phyloP scores from a whole-genome alignment of 306 rosid species.

The Fragaria ananassa region DNA sequence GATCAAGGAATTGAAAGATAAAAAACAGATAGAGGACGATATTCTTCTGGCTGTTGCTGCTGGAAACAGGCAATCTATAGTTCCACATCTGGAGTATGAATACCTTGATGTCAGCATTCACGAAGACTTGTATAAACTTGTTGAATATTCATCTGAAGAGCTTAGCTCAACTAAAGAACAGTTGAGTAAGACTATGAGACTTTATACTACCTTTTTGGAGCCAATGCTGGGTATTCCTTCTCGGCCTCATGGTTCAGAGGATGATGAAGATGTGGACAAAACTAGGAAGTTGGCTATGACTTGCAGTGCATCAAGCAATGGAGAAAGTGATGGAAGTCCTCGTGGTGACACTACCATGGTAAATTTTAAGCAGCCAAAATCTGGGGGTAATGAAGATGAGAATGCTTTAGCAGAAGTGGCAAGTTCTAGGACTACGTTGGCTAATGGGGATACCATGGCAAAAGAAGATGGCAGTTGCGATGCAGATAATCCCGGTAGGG shows the following conservation, averaged over 20 bases:
- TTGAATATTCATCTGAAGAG: constrained; percentile 82
- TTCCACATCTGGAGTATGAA: constrained; percentile 80
- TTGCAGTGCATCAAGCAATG: constrained; percentile 45
- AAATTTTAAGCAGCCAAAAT: constrained; percentile 46
- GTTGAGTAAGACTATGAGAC: constrained; percentile 71
- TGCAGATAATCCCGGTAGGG: constrained; percentile 40
- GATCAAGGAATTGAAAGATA: constrained; percentile 86
- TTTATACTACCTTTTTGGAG: constrained; percentile 83
- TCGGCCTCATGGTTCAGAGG: constrained; percentile 50
- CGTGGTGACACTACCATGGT: constrained; percentile 39
- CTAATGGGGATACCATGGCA: constrained; percentile 33
- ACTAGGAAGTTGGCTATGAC: constrained; percentile 33
- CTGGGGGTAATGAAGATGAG: constrained; percentile 49
- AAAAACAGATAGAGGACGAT: constrained; percentile 79
- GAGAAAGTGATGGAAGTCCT: constrained; percentile 52
- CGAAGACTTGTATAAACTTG: constrained; percentile 82
- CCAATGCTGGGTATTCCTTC: constrained; percentile 80
- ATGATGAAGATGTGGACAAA: constrained; percentile 51
- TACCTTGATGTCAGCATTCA: constrained; percentile 65
- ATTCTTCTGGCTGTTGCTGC: constrained; percentile 75
- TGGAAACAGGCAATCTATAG: constrained; percentile 67
- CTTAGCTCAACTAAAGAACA: constrained; percentile 75
- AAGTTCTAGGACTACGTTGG: constrained; percentile 37
- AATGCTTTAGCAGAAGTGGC: constrained; percentile 45
- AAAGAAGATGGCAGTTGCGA: constrained; percentile 56